Evolutionary conservation across 495 filamentous ascomycete genomes (phyloP), one percentile per base, ranked within the genome.

Genomic region (Aspergillus egyptiacus): DNA sequence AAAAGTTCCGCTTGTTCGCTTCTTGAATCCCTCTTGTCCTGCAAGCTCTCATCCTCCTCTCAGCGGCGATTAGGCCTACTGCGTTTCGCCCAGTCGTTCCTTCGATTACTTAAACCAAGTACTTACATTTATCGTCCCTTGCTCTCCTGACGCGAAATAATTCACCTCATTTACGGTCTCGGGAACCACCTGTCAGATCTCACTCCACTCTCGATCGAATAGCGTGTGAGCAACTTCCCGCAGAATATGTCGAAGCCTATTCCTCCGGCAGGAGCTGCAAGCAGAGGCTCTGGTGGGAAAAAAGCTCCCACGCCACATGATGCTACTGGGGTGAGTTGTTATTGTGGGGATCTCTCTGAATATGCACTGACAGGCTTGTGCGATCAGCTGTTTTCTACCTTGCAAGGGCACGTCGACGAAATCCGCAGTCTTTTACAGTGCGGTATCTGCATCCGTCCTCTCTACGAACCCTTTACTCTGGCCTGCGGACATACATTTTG

Each of bases 401-500:
- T 79, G 14, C 73, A 79, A 54, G 67, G 66, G 3, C 73, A 76
- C 55, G 58, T 79, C 10, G 71, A 77, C 46, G 73, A 75, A 48
- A 63, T 79, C 36, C 66, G 76, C 31, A 56, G 48, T 18, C 59
- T 76, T 10, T 43, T 85, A 54, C 81, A 78, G 41, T 88, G 84
- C 63, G 80, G 82, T 42, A 82, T 88, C 42, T 88, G 84, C 53
- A 75, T 83, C 30, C 72, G 79, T 17, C 75, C 84, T 24, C 68
- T 88, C 10, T 87, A 85, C 66, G 84, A 88, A 55, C 84, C 84
- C 6, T 88, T 82, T 62, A 83, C 76, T 15, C 75, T 85, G 32
- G 74, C 78, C 32, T 88, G 84, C 55, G 84, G 84, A 1, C 84
- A 88, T 64, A 85, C 84, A 4, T 88, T 85, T 56, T 88, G 84